Evolutionary conservation across 805 yeast species (phyloP), one percentile per base, ranked within the genome.

Genomic region (Lipomyces chichibuensis): DNA sequence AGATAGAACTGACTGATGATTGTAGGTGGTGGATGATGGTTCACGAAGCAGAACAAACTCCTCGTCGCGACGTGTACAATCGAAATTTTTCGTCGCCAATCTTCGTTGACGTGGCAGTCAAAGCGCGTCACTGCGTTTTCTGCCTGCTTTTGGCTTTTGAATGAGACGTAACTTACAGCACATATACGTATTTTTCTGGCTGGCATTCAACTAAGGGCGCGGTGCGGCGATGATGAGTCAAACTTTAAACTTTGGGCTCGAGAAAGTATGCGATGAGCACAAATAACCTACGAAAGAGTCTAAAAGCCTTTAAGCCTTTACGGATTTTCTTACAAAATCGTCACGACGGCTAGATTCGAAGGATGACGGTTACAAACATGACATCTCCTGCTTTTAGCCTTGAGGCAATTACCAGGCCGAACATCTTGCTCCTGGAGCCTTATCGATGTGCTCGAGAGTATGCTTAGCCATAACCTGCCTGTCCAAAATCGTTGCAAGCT

Each of bases 361-460:
- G 23, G 35, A 69, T 69, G 71, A 69, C 71, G 23, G 65, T 63
- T 32, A 17, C 27, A 33, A 68, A 66, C 43, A 32, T 55, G 23
- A 67, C 70, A 2, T 65, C 71, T 2, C 62, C 71, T 27, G 65
- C 67, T 32, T 73, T 73, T 53, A 67, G 73, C 60, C 60, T 73
- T 25, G 52, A 81, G 54, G 81, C 84, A 7, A 79, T 92, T 43
- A 89, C 91, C 2, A 84, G 99, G 78, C 97, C 97, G 25, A 95
- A 94, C 73, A 92, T 95, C 66, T 83, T 86, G 66, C 79, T 85
- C 2, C 82, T 95, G 64, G 92, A 90, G 80, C 98, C 99, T 8
- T 95, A 95, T 78, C 85, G 97, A 62, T 95, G 99, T 79, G 99
- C 99, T 3, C 83, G 99, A 79, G 99, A 95, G 82, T 80, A 64